A percentile compares a stretch with the other conserved stretches of the same genome.
phyloP scores from a whole-genome alignment of 805 yeast species.

The Lipomyces chichibuensis region DNA sequence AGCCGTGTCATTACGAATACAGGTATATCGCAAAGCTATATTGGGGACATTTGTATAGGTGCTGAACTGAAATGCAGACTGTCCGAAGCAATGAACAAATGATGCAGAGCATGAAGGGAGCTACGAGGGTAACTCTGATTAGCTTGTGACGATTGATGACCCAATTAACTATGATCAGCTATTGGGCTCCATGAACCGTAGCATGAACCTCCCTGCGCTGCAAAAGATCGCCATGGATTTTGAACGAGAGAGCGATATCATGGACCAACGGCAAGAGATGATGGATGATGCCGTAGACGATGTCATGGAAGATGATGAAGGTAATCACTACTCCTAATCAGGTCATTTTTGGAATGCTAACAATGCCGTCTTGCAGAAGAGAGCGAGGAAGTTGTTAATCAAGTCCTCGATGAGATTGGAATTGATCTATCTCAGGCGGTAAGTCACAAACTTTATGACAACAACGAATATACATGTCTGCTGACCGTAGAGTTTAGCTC shows the following conservation, averaged over 20 bases:
- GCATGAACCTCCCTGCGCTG: conserved; percentile 88
- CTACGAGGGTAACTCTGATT: conserved; percentile 55
- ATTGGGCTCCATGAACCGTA: conserved; percentile 81
- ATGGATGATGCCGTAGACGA: conserved; percentile 98
- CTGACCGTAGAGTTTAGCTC: conserved; percentile 36
- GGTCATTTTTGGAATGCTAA: not conserved
- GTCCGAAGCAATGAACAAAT: conserved; percentile 93
- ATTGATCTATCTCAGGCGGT: conserved; percentile 65
- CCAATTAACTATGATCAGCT: conserved; percentile 43
- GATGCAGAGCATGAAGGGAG: conserved; percentile 93
- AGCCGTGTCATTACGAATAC: conserved; percentile 89
- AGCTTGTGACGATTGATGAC: not conserved
- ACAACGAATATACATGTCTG: not conserved
- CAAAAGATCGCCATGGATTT: conserved; percentile 92
- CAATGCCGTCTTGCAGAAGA: conserved; percentile 29
- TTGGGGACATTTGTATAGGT: not conserved
- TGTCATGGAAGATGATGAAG: conserved; percentile 88
- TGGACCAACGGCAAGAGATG: conserved; percentile 99
- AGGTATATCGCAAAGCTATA: conserved; percentile 41
- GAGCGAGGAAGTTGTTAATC: conserved; percentile 56
- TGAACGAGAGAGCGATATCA: conserved; percentile 88
- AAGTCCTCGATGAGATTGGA: conserved; percentile 95
- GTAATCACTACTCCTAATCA: conserved; percentile 6
- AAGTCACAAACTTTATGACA: not conserved
- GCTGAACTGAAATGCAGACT: conserved; percentile 45